Evolutionary conservation across 1,284 basidiomycete genomes (phyloP), one percentile per base, ranked within the genome.

Genomic region (Xerocomus nothofagi): DNA sequence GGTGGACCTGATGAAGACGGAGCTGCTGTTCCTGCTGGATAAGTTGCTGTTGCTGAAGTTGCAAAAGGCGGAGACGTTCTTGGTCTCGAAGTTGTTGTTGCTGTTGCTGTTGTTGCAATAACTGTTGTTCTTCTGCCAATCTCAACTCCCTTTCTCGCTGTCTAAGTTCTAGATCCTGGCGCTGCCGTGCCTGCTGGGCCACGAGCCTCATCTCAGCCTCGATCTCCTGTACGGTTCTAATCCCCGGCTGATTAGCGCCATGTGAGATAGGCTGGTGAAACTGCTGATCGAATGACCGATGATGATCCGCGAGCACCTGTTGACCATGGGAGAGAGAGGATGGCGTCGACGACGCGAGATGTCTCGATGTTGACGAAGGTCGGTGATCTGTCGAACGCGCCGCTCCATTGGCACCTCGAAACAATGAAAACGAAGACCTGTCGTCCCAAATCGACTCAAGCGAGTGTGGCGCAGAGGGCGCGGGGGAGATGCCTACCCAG

Each of bases 191-290:
- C 54, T 75, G 76, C 50, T 79, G 79, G 39, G 76, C 75, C 36
- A 74, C 74, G 8, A 77, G 73, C 10, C 77, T 75, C 88, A 96
- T 91, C 69, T 98, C 92, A 4, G 90, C 88, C 68, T 99, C 96
- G 54, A 98, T 91, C 67, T 98, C 93, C 57, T 94, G 91, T 23
- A 98, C 70, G 0, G 93, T 96, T 49, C 88, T 83, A 27, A 82
- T 79, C 31, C 82, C 80, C 2, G 68, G 71, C 38, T 73, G 74
- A 26, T 56, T 61, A 40, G 62, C 29, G n/a, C 62, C 67, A 50
- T 71, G 71, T 27, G 59, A 66, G 57, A 65, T 66, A 44, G 56
- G 58, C 40, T 62, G 70, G 43, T 57, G 50, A 23, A 62, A 23
- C 54, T 52, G 66, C 33, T 67, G 68, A 50, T 73, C 62, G 7